phyloP scores from a whole-genome alignment of 129 eudicot genomes.

The Lonicera japonica region DNA sequence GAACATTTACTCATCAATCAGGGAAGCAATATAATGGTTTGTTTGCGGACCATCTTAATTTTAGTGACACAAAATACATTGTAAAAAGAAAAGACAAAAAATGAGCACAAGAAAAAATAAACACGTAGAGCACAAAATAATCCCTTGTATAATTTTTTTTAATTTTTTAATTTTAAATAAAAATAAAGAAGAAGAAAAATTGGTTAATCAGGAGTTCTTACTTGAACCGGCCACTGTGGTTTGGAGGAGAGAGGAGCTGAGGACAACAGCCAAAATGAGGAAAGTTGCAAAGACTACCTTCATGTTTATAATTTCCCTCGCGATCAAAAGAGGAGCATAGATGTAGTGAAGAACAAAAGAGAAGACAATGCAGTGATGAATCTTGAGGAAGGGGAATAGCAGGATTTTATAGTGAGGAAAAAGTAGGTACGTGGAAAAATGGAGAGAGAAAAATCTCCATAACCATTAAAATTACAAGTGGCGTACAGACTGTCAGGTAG shows the following conservation, averaged over 20 bases:
- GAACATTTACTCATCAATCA: too few species aligned
- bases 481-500: background rate
- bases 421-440: conserved; percentile 18
- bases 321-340: background rate
- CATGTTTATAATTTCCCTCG: conserved; percentile 19
- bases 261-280: conserved; percentile 34
- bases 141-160: conserved; percentile 1
- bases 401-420: conserved; percentile 15
- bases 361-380: conserved; percentile 3
- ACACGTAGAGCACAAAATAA: background rate
- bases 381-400: conserved; percentile 6
- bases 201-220: conserved; percentile 24
- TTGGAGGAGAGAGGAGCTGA: conserved; percentile 37
- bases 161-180: too few species aligned
- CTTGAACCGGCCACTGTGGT: conserved; percentile 54
- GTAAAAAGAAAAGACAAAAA: too few species aligned
- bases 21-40: too few species aligned
- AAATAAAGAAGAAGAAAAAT: background rate
- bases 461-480: background rate
- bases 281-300: conserved; percentile 28
- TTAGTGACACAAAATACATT: too few species aligned
- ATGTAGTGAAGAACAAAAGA: background rate
- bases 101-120: too few species aligned
- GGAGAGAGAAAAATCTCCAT: background rate
- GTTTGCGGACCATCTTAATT: too few species aligned